These are phyloP conservation scores for Alnus rubra DNA, from an alignment of 306 rosid species.

Conservation along the genomic window DNA sequence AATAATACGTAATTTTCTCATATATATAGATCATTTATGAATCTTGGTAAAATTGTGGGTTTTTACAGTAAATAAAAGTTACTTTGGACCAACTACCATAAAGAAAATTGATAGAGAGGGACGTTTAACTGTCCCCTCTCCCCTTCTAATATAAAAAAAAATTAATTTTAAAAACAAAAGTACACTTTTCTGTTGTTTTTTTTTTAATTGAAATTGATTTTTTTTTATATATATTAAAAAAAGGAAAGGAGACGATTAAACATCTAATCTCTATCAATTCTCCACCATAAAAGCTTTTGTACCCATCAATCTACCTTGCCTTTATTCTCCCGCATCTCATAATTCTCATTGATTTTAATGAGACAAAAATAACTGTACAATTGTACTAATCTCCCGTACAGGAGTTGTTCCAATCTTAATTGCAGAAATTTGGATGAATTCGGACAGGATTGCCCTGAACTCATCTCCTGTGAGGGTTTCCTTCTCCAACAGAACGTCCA, in stretches of 20 bases:
- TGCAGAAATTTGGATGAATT: slow-evolving; percentile 46
- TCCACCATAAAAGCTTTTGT: not conserved
- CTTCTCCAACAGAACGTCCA: slow-evolving; percentile 63
- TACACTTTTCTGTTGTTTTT: too few relatives aligned
- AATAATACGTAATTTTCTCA: too few relatives aligned
- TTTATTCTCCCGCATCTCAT: too few relatives aligned
- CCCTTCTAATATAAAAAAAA: too few relatives aligned
- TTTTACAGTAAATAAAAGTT: not conserved
- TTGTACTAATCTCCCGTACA: slow-evolving; percentile 24
- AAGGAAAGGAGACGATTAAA: too few relatives aligned
- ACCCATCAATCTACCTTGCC: not conserved
- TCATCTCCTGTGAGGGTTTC: slow-evolving; percentile 72
- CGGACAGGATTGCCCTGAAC: slow-evolving; percentile 63
- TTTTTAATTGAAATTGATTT: too few relatives aligned
- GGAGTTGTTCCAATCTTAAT: slow-evolving; percentile 30
- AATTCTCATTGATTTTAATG: too few relatives aligned
- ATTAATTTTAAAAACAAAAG: too few relatives aligned
- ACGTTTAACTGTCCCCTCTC: too few relatives aligned
- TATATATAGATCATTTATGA: not conserved
- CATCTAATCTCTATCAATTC: too few relatives aligned
- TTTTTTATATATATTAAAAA: too few relatives aligned
- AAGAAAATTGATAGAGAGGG: too few relatives aligned
- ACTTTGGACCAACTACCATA: not conserved
- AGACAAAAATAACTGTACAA: not conserved
- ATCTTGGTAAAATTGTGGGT: not conserved